Evolutionary conservation across 106 monocot genomes (phyloP).

Genomic region (Dendrobium officinale): DNA sequence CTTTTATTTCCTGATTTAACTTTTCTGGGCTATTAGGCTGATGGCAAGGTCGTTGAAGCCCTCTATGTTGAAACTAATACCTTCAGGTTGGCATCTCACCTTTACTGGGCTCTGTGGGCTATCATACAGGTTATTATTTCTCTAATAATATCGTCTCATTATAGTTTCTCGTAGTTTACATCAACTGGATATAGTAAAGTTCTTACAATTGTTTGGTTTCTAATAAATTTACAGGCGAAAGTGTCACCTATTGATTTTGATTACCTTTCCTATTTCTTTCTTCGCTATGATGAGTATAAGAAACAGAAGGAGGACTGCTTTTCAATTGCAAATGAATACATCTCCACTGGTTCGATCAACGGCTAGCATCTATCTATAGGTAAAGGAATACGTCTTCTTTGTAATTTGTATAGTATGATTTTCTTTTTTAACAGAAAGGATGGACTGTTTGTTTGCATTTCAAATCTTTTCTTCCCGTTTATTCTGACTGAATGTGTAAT

Average conservation of each 20-base stretch:
- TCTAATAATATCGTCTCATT: background rate
- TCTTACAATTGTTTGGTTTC: background rate
- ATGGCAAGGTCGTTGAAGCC: conserved; percentile 45
- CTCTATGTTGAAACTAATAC: conserved; percentile 81
- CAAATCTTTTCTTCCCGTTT: background rate
- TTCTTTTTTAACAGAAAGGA: background rate
- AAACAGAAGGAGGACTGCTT: conserved; percentile 67
- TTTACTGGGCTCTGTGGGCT: conserved; percentile 93
- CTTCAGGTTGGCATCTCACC: conserved; percentile 71
- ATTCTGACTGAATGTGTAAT: too few relatives aligned
- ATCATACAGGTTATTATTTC: conserved; percentile 69
- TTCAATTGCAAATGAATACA: conserved; percentile 33
- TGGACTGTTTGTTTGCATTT: background rate
- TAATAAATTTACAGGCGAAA: conserved; percentile 46
- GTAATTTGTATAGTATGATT: background rate
- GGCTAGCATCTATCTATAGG: background rate
- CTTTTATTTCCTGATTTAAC: too few relatives aligned
- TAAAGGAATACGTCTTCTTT: background rate
- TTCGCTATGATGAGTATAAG: conserved; percentile 82
- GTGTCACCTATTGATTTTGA: conserved; percentile 87
- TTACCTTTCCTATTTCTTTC: conserved; percentile 80
- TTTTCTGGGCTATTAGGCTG: conserved; percentile 25
- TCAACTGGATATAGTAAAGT: background rate
- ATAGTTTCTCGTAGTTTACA: background rate
- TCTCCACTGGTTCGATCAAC: conserved; percentile 10